Conservation (phyloP, 441 rosid genomes). For the Corymbia citriodora region DNA sequence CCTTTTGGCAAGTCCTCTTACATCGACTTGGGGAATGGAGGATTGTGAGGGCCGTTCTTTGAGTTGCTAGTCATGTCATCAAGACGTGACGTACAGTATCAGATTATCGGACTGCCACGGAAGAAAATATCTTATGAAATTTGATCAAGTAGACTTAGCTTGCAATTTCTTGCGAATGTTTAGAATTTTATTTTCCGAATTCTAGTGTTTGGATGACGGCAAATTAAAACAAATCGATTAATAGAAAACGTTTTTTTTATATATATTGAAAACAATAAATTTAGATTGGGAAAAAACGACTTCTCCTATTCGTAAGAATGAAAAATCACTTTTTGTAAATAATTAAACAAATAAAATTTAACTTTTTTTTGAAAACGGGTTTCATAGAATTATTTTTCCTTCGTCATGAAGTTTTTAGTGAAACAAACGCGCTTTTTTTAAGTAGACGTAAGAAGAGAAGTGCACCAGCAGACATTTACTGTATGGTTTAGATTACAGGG, state of each 20-base stretch:
- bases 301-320: fast-evolving
- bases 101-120: fast-evolving
- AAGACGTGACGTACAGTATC: neutral
- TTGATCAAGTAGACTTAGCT: neutral
- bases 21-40: neutral
- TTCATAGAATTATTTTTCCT: neutral
- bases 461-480: neutral
- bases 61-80: neutral
- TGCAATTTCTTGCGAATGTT: neutral
- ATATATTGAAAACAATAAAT: fast-evolving
- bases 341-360: too few species aligned
- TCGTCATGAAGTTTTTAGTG: too few species aligned
- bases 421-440: neutral
- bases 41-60: neutral
- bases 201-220: fast-evolving
- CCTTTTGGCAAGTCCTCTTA: neutral
- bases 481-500: neutral
- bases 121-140: neutral
- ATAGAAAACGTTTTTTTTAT: fast-evolving
- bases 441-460: neutral
- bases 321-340: neutral
- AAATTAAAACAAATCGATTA: neutral
- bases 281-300: neutral
- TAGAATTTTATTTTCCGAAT: neutral
- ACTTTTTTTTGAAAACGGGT: neutral